A percentile compares a stretch with the other conserved stretches of the same genome.
These are phyloP conservation scores for Lactifluus piperatus DNA, from an alignment of 768 basidiomycete genomes.

Conservation along the genomic window DNA sequence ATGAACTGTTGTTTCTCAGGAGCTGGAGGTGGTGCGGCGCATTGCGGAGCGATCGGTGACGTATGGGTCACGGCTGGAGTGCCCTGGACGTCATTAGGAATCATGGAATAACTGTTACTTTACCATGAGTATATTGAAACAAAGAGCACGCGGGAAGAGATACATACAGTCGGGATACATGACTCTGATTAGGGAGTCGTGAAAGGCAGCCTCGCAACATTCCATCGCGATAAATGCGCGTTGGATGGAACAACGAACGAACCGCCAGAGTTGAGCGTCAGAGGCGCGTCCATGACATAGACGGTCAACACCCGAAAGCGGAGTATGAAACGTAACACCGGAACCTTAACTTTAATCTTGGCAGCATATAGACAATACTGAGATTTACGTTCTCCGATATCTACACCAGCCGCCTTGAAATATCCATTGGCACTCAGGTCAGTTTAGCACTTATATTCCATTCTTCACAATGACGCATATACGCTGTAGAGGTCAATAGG, in stretches of 20 bases:
- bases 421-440: constrained; percentile 88
- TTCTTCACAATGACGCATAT: neutral
- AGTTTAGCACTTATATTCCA: constrained; percentile 18
- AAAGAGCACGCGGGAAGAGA: neutral
- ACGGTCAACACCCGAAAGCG: neutral
- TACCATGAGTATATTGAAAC: neutral
- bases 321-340: neutral
- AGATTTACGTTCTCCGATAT: constrained; percentile 1
- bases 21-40: neutral
- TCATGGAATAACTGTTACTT: neutral
- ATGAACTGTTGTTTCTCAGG: neutral
- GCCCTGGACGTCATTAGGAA: neutral
- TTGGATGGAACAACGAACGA: neutral
- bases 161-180: constrained; percentile 24
- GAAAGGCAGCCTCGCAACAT: constrained; percentile 68
- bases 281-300: too few relatives aligned
- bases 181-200: constrained; percentile 31
- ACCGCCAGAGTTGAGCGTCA: neutral
- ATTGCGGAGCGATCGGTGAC: neutral
- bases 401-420: constrained; percentile 70
- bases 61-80: neutral
- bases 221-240: constrained; percentile 47
- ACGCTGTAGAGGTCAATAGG: constrained; percentile 76
- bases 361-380: neutral
- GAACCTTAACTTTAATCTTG: constrained; percentile 19